These are phyloP conservation scores for Tolypocladium guangdongense DNA, from an alignment of 2,329 filamentous ascomycete genomes.

Conservation along the genomic window DNA sequence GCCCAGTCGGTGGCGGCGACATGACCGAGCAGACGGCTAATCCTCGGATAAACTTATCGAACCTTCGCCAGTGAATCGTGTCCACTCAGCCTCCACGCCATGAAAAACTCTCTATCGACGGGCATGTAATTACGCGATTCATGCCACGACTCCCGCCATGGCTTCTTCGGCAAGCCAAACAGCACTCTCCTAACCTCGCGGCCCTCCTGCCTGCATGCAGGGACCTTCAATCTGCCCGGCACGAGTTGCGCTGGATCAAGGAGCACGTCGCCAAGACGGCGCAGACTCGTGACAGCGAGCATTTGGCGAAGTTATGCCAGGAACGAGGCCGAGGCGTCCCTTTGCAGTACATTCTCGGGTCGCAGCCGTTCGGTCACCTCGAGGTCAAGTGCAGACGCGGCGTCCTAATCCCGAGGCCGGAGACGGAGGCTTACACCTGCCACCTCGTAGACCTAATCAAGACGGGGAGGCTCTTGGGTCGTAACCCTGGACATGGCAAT, in stretches of 20 bases:
- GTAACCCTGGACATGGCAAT: constrained; percentile 1
- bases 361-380: constrained; percentile 76
- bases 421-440: constrained; percentile 59
- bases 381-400: constrained; percentile 67
- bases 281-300: constrained; percentile 5
- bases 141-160: constrained; percentile 56
- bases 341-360: constrained; percentile 80
- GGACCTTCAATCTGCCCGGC: constrained; percentile 49
- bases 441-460: constrained; percentile 40
- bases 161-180: constrained; percentile 42
- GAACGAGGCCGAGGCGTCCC: constrained; percentile 54
- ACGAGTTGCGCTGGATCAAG: constrained; percentile 64
- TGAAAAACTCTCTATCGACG: not conserved
- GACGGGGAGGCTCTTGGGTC: constrained; percentile 6
- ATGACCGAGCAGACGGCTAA: not conserved
- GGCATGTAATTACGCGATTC: constrained; percentile 2
- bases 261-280: constrained; percentile 38
- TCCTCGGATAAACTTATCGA: not conserved
- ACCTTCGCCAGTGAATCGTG: not conserved
- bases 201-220: constrained; percentile 53
- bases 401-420: constrained; percentile 76
- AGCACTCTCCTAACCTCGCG: constrained; percentile 44
- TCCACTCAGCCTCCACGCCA: not conserved
- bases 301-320: constrained; percentile 31
- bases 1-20: not conserved